Base-by-base conservation (phyloP, 2,329 filamentous ascomycete species). In the Calonectria hawksworthii region DNA sequence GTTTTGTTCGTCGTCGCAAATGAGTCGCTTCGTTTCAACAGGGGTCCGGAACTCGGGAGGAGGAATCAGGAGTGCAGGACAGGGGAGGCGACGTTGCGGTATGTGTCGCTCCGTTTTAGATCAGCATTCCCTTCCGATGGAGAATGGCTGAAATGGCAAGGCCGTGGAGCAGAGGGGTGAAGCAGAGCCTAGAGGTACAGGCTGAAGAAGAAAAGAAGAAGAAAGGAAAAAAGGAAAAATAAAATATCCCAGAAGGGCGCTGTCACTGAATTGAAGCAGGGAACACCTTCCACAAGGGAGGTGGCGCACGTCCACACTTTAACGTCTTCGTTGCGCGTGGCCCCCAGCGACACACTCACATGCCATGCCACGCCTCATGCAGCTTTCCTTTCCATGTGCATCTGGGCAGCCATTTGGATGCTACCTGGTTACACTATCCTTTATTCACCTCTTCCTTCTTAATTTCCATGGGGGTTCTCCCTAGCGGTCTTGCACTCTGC, bases 271-370 rank as follows among this genome's bases (percentile, higher is more conserved):
- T 32, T 18, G 11, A 70, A 36, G 68, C 68, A 70, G 68, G 68
- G 66, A 63, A 54, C n/a, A n/a, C 23, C 36, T 23, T 32, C 47
- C 59, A 30, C 59, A 54, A 71, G 69, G 69, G 61, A 71, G 69
- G 69, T 71, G 69, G 59, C 69, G 69, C 69, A 71, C 34, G 36
- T 44, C 28, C 59, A 47, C 18, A 26, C 59, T 41, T 47, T 28
- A 32, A 44, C 34, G 16, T 64, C 44, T 32, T 28, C 32, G 38
- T 26, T 47, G 47, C 50, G 44, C 18, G 23, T 26, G 30, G 50
- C 28, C 23, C 34, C 14, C 30, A 50, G 16, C 47, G 7, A 38
- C 23, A 4, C 44, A 50, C 23, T 32, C 47, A 68, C 50, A 68
- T 68, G 47, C 50, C 50, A 68, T 68, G 47, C 50, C 65, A 47